These are phyloP conservation scores for Penicillium paradoxum DNA, from an alignment of 495 filamentous ascomycete genomes.

Conservation along the genomic window DNA sequence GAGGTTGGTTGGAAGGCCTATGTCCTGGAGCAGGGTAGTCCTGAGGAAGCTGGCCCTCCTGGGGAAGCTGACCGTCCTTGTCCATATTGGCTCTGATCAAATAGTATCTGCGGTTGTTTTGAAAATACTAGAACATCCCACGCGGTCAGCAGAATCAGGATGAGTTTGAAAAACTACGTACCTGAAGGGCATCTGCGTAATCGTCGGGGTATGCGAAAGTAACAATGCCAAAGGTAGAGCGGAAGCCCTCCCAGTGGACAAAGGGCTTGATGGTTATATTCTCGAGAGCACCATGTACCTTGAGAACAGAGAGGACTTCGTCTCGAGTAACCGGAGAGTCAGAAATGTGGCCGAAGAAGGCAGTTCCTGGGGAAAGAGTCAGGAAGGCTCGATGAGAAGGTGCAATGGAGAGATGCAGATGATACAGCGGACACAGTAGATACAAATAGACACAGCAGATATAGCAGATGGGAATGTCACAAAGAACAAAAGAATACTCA, in stretches of 20 bases:
- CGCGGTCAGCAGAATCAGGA: not conserved
- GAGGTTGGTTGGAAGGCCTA: not conserved
- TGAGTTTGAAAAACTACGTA: not conserved
- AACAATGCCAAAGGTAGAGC: not conserved
- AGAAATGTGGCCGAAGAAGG: not conserved
- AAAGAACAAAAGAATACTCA: not conserved
- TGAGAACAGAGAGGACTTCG: not conserved
- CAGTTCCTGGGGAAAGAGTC: not conserved
- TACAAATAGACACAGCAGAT: too few relatives aligned
- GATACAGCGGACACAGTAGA: not conserved
- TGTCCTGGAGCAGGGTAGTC: not conserved
- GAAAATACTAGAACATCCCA: not conserved
- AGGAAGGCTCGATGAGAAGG: not conserved
- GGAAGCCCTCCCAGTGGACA: not conserved
- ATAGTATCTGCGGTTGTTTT: not conserved
- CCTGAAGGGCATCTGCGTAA: not conserved
- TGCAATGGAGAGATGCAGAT: not conserved
- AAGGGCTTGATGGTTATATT: not conserved
- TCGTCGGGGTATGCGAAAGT: slow-evolving; percentile 1
- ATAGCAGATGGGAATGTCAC: not conserved
- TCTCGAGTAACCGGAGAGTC: not conserved
- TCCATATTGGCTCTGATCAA: not conserved
- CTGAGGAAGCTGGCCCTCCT: not conserved
- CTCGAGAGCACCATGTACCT: not conserved
- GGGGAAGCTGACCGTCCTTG: too few relatives aligned